Conservation (phyloP, 305 asterid species). For the Petunia hybrid region DNA sequence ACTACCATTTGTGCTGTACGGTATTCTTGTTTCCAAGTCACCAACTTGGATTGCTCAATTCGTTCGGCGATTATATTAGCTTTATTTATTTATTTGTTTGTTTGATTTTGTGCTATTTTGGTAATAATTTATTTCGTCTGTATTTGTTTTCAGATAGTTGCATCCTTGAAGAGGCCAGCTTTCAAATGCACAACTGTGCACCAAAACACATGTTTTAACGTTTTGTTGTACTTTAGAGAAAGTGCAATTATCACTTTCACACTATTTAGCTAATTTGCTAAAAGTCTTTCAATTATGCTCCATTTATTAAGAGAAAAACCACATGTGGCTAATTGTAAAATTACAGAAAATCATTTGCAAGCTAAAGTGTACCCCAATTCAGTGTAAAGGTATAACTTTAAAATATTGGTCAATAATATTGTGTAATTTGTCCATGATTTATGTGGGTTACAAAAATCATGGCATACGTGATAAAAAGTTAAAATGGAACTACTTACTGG, state of each 20-base stretch:
- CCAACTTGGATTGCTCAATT: slow-evolving; percentile 27
- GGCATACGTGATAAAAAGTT: no score
- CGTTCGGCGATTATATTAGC: slow-evolving; percentile 6
- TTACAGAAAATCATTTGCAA: background rate
- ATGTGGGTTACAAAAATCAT: no score
- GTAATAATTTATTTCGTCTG: background rate
- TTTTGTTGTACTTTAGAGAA: slow-evolving; percentile 6
- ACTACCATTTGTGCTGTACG: background rate
- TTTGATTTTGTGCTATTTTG: background rate
- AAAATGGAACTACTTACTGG: background rate
- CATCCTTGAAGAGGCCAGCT: slow-evolving; percentile 24
- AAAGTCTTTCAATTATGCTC: background rate
- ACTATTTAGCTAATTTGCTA: background rate
- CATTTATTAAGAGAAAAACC: background rate
- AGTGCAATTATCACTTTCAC: background rate
- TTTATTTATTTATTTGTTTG: background rate
- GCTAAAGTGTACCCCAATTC: background rate
- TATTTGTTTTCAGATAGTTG: background rate
- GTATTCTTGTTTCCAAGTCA: slow-evolving; percentile 19
- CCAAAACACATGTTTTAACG: slow-evolving; percentile 3
- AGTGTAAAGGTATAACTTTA: no score
- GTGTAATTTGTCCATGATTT: no score
- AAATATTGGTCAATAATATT: background rate
- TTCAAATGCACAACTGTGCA: background rate
- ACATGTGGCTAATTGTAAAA: background rate